phyloP scores from a whole-genome alignment of 2,329 filamentous ascomycete genomes.

The Hypoxylon rubiginosum region DNA sequence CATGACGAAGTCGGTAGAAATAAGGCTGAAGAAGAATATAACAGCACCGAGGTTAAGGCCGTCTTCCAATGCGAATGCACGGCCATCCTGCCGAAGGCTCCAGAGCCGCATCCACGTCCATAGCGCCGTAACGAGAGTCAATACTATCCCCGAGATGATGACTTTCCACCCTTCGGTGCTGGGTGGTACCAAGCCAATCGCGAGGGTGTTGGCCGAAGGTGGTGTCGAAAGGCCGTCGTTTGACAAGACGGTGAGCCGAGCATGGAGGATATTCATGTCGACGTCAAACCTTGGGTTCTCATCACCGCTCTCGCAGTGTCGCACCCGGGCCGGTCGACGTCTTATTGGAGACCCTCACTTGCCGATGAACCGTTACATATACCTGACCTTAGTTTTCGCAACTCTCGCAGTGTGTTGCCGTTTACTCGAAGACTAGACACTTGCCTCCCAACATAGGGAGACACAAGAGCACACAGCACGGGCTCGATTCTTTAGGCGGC shows the following conservation, averaged over 20 bases:
- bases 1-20: slow-evolving; percentile 34
- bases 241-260: slow-evolving; percentile 22
- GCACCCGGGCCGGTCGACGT: slow-evolving; percentile 11
- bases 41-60: slow-evolving; percentile 34
- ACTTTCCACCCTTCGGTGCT: slow-evolving; percentile 31
- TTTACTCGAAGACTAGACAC: slow-evolving; percentile 9
- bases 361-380: slow-evolving; percentile 19
- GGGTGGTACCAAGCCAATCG: slow-evolving; percentile 35
- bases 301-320: slow-evolving; percentile 10
- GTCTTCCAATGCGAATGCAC: slow-evolving; percentile 35
- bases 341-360: slow-evolving; percentile 17
- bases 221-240: slow-evolving; percentile 13
- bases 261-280: slow-evolving; percentile 33
- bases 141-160: slow-evolving; percentile 27
- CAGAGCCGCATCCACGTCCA: slow-evolving; percentile 41
- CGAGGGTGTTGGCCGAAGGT: slow-evolving; percentile 10
- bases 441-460: slow-evolving; percentile 3
- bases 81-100: slow-evolving; percentile 32
- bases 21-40: slow-evolving; percentile 34
- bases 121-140: slow-evolving; percentile 35
- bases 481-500: slow-evolving; percentile 25
- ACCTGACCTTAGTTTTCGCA: background rate
- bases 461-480: slow-evolving; percentile 23
- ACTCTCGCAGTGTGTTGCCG: slow-evolving; percentile 3
- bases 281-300: slow-evolving; percentile 8